Conservation (phyloP, 2,329 filamentous ascomycete genomes). For the Dothideomycetes sp. region DNA sequence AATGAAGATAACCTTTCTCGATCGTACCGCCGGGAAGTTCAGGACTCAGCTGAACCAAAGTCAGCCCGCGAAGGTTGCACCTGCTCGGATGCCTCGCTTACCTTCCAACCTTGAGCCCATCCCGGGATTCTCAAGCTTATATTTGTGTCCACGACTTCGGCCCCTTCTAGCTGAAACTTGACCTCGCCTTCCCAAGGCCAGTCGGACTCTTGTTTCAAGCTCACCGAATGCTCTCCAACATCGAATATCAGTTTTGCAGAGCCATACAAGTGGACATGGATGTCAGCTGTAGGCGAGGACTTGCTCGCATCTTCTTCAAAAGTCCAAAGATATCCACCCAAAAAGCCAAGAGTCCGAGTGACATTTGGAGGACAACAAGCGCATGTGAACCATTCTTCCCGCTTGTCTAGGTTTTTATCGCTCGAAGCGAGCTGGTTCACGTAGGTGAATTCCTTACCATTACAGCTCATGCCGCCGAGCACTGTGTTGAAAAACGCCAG, state of each 20-base stretch:
- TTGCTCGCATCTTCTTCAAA: slow-evolving; percentile 18
- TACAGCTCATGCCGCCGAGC: slow-evolving; percentile 45
- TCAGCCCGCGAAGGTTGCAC: too few relatives aligned
- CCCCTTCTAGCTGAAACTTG: slow-evolving; percentile 30
- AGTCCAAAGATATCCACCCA: slow-evolving; percentile 48
- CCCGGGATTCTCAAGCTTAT: slow-evolving; percentile 43
- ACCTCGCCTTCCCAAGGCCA: slow-evolving; percentile 49
- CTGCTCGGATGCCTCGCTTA: too few relatives aligned
- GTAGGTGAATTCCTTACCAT: slow-evolving; percentile 50
- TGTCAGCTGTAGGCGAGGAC: slow-evolving; percentile 20
- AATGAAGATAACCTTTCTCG: slow-evolving; percentile 39
- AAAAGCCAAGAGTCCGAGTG: slow-evolving; percentile 41
- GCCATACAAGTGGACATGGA: slow-evolving; percentile 49
- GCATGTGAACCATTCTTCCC: slow-evolving; percentile 48
- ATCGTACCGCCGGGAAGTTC: slow-evolving; percentile 20
- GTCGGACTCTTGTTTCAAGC: slow-evolving; percentile 39
- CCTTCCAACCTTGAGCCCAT: slow-evolving; percentile 33
- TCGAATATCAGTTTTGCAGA: slow-evolving; percentile 34
- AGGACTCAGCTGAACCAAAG: slow-evolving; percentile 25
- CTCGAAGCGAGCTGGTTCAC: slow-evolving; percentile 50
- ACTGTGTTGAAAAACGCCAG: slow-evolving; percentile 50
- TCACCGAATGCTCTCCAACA: slow-evolving; percentile 23
- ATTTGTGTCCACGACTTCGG: slow-evolving; percentile 22
- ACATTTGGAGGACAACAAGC: slow-evolving; percentile 53
- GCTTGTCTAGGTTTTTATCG: slow-evolving; percentile 35